Evolutionary conservation across 345 rosid genomes (phyloP).

Genomic region (Rhodamnia rubescens): DNA sequence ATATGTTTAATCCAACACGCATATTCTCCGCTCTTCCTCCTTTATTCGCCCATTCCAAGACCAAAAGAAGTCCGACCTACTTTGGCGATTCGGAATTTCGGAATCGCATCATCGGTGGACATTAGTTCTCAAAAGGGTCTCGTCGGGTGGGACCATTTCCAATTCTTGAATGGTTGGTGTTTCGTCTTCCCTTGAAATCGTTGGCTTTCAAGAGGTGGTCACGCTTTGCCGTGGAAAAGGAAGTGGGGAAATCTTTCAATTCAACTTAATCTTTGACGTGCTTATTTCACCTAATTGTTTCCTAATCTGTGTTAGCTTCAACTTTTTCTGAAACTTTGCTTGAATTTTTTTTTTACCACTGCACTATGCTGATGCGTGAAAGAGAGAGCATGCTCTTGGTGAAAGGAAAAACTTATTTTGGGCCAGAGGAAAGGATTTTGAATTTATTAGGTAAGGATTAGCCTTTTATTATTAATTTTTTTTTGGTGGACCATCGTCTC

Average conservation of each 20-base stretch:
- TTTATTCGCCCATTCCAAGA: neutral
- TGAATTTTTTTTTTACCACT: neutral
- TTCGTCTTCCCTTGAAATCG: neutral
- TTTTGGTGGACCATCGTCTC: neutral
- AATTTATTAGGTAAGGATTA: neutral
- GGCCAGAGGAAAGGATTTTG: neutral
- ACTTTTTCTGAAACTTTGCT: neutral
- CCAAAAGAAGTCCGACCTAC: neutral
- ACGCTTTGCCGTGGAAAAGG: neutral
- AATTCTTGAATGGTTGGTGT: neutral
- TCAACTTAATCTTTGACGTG: neutral
- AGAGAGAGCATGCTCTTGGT: neutral
- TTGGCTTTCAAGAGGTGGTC: neutral
- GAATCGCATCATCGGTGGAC: neutral
- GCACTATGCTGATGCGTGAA: neutral
- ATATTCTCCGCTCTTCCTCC: neutral
- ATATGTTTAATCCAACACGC: neutral
- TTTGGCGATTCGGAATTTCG: neutral
- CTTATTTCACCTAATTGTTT: neutral
- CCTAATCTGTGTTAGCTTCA: neutral
- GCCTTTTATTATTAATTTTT: neutral
- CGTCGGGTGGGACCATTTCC: neutral
- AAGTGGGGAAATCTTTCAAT: neutral
- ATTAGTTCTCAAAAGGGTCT: neutral
- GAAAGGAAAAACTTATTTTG: neutral